Conservation (phyloP, 352 stramenopile genomes). For the Pythium aristosporum region DNA sequence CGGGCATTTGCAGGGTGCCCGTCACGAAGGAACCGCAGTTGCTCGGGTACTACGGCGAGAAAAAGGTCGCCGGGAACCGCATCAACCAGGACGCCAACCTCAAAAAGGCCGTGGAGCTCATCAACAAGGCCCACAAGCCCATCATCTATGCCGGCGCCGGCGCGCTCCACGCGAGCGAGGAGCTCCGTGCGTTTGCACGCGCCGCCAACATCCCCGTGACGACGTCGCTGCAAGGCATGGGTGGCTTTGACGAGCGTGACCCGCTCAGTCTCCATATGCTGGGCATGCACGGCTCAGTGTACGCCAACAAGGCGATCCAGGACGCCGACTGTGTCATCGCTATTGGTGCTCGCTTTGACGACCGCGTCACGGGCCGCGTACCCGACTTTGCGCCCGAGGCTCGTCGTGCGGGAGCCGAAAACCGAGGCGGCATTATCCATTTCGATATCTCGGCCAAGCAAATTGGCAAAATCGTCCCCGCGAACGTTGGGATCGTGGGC, state of each 20-base stretch:
- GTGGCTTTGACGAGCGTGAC: conserved; percentile 93
- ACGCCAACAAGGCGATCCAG: conserved; percentile 96
- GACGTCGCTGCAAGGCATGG: conserved; percentile 93
- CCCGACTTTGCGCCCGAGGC: conserved; percentile 93
- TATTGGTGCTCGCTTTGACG: conserved; percentile 94
- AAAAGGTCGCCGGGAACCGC: conserved; percentile 80
- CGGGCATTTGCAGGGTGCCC: conserved; percentile 66
- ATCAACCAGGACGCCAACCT: conserved; percentile 80
- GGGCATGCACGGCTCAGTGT: conserved; percentile 96
- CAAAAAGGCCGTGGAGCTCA: conserved; percentile 74
- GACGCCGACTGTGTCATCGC: conserved; percentile 94
- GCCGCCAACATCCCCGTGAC: conserved; percentile 94
- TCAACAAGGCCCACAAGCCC: conserved; percentile 94
- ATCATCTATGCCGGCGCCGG: conserved; percentile 95
- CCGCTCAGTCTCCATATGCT: conserved; percentile 95
- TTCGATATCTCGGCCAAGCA: conserved; percentile 93
- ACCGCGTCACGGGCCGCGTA: conserved; percentile 94
- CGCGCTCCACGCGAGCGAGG: conserved; percentile 81
- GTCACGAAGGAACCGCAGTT: conserved; percentile 77
- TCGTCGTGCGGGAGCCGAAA: conserved; percentile 86
- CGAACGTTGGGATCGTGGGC: conserved; percentile 70
- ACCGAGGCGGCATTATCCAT: conserved; percentile 94
- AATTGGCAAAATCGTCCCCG: conserved; percentile 84
- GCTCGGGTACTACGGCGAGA: conserved; percentile 84
- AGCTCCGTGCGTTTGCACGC: conserved; percentile 91